phyloP scores from a whole-genome alignment of 176 grass and related monocot genomes.

The Avena insularis region DNA sequence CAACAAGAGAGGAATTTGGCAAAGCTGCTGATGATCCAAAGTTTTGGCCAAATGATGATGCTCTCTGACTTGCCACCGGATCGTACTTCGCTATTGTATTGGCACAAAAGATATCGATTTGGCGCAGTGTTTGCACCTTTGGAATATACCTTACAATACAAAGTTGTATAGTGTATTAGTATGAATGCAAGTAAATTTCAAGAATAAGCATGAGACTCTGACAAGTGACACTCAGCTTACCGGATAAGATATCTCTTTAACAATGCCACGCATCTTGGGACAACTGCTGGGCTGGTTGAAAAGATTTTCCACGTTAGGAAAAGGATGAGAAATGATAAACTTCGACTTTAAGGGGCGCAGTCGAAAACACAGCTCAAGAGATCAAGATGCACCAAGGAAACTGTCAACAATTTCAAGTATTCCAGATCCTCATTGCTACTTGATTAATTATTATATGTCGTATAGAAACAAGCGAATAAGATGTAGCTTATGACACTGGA shows the following conservation, averaged over 20 bases:
- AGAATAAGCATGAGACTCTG: neutral
- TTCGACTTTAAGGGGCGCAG: neutral
- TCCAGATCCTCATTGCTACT: neutral
- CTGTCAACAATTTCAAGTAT: conserved; percentile 9
- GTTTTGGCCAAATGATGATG: conserved; percentile 50
- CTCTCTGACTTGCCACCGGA: conserved; percentile 58
- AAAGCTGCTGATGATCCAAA: conserved; percentile 49
- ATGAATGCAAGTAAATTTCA: conserved; percentile 27
- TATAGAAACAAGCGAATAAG: conserved; percentile 28
- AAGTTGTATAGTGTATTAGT: conserved; percentile 32
- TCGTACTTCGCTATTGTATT: conserved; percentile 88
- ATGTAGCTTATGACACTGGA: conserved; percentile 10
- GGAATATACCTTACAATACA: conserved; percentile 74
- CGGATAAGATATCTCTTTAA: conserved; percentile 94
- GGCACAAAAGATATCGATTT: conserved; percentile 93
- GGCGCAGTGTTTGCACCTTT: conserved; percentile 81
- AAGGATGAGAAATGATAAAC: conserved; percentile 21
- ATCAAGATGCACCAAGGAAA: conserved; percentile 25
- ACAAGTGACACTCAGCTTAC: conserved; percentile 49
- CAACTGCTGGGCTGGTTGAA: conserved; percentile 90
- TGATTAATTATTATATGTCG: conserved; percentile 3
- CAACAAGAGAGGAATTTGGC: conserved; percentile 57
- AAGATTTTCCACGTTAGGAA: conserved; percentile 55
- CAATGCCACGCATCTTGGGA: conserved; percentile 85
- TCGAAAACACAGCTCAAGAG: conserved; percentile 39